Evolutionary conservation across 768 basidiomycete genomes (phyloP), one percentile per base, ranked within the genome.

Genomic region (Holtermannia corniformis): DNA sequence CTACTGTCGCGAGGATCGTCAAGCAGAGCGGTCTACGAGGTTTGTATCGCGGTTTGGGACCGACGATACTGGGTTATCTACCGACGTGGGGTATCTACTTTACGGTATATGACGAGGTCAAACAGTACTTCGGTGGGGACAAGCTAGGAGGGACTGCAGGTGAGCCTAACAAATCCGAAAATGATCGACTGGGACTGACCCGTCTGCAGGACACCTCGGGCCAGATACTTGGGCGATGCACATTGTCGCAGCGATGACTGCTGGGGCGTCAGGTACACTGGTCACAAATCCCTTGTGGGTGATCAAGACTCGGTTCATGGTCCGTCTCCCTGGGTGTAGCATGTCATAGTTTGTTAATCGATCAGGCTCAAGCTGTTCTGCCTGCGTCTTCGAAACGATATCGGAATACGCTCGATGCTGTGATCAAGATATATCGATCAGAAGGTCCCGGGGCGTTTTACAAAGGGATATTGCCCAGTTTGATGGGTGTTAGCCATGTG

Each of bases 21-120:
- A 64, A 70, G 59, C 76, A 80, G 49, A 79, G 86, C 54, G 95
- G 95, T 13, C 59, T 95, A 48, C 81, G 85, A 51, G 95, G 95
- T 13, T 77, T 96, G 56, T 99, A 99, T 74, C 82, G 95, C 41
- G 95, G 95, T n/a, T 79, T 99, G 19, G 92, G 93, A 19, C 95
- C 95, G 13, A 99, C 95, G 19, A 80, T 99, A 51, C 79, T 92
- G 5, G 95, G 95, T 13, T 97, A 99, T 75, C 81, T 97, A 40
- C 95, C 95, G 20, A 97, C 93, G 2, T 97, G 92, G 95, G 95
- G 91, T 22, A 97, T 97, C 62, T 97, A 96, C 72, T 97, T 97
- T 72, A 83, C 90, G 20, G 89, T 97, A 22, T 97, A 97, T 74
- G 95, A 99, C 75, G 82, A 86, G 54, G 86, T 96, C 74, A 97